phyloP scores from a whole-genome alignment of 352 stramenopile genomes.

The Globisporangium carolinianum region DNA sequence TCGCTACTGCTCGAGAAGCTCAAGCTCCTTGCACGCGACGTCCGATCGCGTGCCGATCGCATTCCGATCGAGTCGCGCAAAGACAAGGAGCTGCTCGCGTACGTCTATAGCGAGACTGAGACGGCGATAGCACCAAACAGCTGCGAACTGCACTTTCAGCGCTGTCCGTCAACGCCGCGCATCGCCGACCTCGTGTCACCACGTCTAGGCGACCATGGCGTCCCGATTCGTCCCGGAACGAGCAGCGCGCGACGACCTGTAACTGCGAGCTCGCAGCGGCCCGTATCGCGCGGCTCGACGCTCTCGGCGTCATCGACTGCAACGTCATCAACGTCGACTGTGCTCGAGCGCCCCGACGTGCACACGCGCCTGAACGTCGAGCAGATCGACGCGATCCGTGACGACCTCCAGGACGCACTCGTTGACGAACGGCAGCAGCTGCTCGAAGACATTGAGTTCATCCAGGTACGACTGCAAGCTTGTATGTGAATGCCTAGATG shows the following conservation, averaged over 20 bases:
- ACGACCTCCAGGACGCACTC: conserved; percentile 49
- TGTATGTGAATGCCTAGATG: neutral
- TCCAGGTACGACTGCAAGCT: conserved; percentile 60
- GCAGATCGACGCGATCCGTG: conserved; percentile 64
- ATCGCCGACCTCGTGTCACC: conserved; percentile 27
- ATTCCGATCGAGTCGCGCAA: conserved; percentile 26
- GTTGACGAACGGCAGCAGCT: conserved; percentile 51
- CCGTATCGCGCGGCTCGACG: conserved; percentile 60
- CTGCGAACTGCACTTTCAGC: conserved; percentile 10
- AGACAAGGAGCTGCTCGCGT: conserved; percentile 51
- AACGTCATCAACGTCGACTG: conserved; percentile 17
- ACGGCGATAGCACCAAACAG: neutral
- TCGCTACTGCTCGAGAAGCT: conserved; percentile 67
- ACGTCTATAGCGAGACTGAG: conserved; percentile 31
- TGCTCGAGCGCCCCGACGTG: conserved; percentile 56
- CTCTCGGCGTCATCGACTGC: conserved; percentile 45
- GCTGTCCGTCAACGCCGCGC: conserved; percentile 30
- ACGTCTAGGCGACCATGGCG: conserved; percentile 6
- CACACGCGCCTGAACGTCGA: conserved; percentile 53
- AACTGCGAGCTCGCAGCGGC: conserved; percentile 42
- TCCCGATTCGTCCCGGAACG: conserved; percentile 49
- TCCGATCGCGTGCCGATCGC: conserved; percentile 12
- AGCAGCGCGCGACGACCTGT: conserved; percentile 23
- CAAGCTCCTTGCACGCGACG: conserved; percentile 50
- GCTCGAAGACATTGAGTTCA: conserved; percentile 81